Percentiles rank a stretch among this genome's conserved stretches.
These are phyloP conservation scores for Blastomyces silverae DNA, from an alignment of 2,329 filamentous ascomycete genomes.

Conservation along the genomic window DNA sequence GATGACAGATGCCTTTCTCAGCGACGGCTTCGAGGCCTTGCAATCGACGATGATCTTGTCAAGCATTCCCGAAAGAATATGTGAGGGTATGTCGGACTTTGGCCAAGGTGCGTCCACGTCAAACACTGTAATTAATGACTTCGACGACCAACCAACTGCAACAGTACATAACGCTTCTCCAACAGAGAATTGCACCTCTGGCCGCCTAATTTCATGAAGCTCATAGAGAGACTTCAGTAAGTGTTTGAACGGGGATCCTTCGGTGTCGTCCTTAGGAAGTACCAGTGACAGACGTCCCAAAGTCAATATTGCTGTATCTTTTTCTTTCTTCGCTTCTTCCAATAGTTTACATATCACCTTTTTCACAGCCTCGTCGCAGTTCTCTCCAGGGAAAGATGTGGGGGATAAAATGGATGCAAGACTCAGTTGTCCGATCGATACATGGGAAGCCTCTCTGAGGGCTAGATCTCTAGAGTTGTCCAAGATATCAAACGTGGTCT, in stretches of 20 bases:
- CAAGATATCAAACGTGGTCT: slow-evolving; percentile 48
- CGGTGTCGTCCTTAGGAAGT: slow-evolving; percentile 33
- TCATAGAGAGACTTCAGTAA: slow-evolving; percentile 64
- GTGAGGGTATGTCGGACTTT: slow-evolving; percentile 32
- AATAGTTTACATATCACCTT: slow-evolving; percentile 58
- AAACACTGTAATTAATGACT: slow-evolving; percentile 64
- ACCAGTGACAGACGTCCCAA: slow-evolving; percentile 67
- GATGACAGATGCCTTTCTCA: slow-evolving; percentile 87
- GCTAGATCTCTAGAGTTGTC: slow-evolving; percentile 49
- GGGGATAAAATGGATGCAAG: slow-evolving; percentile 49
- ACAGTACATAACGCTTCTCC: slow-evolving; percentile 80
- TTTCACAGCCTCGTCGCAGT: slow-evolving; percentile 28
- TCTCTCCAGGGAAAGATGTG: slow-evolving; percentile 27
- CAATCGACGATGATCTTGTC: slow-evolving; percentile 70
- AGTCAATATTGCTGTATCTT: slow-evolving; percentile 72
- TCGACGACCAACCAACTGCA: slow-evolving; percentile 74
- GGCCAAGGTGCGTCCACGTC: slow-evolving; percentile 59
- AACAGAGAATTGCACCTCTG: slow-evolving; percentile 82
- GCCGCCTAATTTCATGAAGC: slow-evolving; percentile 75
- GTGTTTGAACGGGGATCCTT: slow-evolving; percentile 34
- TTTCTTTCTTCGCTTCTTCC: slow-evolving; percentile 66
- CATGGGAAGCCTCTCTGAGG: slow-evolving; percentile 52
- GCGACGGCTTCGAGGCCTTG: slow-evolving; percentile 75
- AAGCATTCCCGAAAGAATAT: slow-evolving; percentile 51
- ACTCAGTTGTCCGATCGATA: slow-evolving; percentile 56